Conservation (phyloP, 2,329 filamentous ascomycete genomes). For the Xylariaceae sp. region DNA sequence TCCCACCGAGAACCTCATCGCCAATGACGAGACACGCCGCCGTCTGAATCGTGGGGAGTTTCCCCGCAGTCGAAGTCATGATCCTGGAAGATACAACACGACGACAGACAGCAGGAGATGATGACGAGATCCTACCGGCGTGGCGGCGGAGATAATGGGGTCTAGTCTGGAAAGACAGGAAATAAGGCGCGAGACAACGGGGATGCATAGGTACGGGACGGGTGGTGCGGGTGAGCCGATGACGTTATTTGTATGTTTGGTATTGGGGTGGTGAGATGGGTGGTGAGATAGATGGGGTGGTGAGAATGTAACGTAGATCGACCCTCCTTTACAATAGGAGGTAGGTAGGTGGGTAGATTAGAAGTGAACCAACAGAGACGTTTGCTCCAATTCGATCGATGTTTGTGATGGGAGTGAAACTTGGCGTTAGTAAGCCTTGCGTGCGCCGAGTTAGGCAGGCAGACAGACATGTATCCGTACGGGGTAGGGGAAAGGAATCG, state of each 20-base stretch:
- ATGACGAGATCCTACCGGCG: conserved; percentile 23
- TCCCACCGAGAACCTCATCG: conserved; percentile 93
- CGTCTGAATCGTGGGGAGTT: conserved; percentile 70
- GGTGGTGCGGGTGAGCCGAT: neutral
- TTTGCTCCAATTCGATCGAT: neutral
- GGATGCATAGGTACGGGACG: conserved; percentile 58
- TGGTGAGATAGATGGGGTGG: no score
- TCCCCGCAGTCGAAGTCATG: conserved; percentile 45
- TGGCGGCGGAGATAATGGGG: conserved; percentile 39
- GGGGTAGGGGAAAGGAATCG: no score
- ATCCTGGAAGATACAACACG: conserved; percentile 28
- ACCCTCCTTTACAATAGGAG: no score
- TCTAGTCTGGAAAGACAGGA: conserved; percentile 64
- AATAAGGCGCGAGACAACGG: conserved; percentile 64
- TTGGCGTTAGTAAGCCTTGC: no score
- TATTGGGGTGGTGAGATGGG: no score
- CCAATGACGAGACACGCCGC: conserved; percentile 92
- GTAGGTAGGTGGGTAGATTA: no score
- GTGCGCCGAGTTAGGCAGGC: no score
- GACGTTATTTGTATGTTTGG: no score
- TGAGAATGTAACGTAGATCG: no score
- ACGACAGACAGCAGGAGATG: conserved; percentile 18
- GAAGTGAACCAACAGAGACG: no score
- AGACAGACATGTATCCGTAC: neutral
- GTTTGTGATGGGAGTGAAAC: neutral